These are phyloP conservation scores for Aspergillus coremiiformis DNA, from an alignment of 495 filamentous ascomycete genomes.

Conservation along the genomic window DNA sequence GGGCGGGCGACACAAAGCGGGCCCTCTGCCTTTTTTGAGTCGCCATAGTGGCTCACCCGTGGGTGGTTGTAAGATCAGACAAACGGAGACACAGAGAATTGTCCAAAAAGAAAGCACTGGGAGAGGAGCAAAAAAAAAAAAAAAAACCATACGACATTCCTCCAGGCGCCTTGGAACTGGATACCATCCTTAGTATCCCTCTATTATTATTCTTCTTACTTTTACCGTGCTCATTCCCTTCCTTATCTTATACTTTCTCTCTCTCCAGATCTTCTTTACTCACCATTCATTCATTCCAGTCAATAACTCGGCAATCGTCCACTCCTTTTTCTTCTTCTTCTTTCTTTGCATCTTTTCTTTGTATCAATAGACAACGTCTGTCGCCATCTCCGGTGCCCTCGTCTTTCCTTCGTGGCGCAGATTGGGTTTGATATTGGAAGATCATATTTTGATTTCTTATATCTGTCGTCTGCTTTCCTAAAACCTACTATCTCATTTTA, in stretches of 20 bases:
- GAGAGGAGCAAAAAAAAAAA: not conserved
- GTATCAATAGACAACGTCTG: not conserved
- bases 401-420: constrained; percentile 21
- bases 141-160: not conserved
- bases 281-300: constrained; percentile 10
- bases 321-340: not conserved
- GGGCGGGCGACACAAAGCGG: constrained; percentile 4
- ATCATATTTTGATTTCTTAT: not conserved
- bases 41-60: constrained; percentile 3
- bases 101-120: not conserved
- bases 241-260: not conserved
- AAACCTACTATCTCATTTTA: not conserved
- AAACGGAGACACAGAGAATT: not conserved
- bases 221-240: not conserved
- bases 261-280: not conserved
- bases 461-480: not conserved
- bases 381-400: constrained; percentile 6
- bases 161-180: no score
- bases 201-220: not conserved
- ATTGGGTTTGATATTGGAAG: constrained; percentile 27
- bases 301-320: no score
- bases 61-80: constrained; percentile 1
- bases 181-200: not conserved
- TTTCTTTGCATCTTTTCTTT: constrained; percentile 2
- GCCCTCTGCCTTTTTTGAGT: constrained; percentile 2